Percentiles rank a stretch among this genome's conserved stretches.
Conservation (phyloP, 148 eudicot genomes). For the Pouteria glomerata region DNA sequence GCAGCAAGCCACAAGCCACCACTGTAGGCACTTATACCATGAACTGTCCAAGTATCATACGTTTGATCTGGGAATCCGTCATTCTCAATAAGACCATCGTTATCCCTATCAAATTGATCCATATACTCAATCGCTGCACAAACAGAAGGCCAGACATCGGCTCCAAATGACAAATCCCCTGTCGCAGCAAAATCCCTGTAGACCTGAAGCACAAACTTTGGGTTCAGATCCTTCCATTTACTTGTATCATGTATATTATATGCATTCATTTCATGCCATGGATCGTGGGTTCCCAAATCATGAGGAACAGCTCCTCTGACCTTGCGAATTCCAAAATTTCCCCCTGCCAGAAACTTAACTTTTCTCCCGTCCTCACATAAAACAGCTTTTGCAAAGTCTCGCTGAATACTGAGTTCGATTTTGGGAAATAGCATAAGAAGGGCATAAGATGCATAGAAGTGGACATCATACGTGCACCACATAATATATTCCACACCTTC, state of each 20-base stretch:
- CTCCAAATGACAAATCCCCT: conserved; percentile 86
- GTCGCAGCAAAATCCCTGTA: conserved; percentile 92
- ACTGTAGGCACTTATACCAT: conserved; percentile 95
- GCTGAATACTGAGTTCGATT: conserved; percentile 93
- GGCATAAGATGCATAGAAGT: conserved; percentile 97
- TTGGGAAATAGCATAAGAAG: conserved; percentile 91
- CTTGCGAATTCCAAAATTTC: conserved; percentile 89
- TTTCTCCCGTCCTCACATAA: conserved; percentile 77
- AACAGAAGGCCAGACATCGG: conserved; percentile 96
- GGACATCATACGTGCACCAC: conserved; percentile 99
- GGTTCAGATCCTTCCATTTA: conserved; percentile 96
- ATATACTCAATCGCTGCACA: conserved; percentile 95
- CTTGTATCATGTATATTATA: conserved; percentile 98
- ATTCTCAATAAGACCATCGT: conserved; percentile 86
- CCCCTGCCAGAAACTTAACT: conserved; percentile 85
- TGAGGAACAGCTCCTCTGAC: conserved; percentile 94
- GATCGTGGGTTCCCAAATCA: conserved; percentile 97
- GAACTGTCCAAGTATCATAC: conserved; percentile 98
- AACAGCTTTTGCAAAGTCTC: conserved; percentile 96
- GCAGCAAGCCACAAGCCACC: conserved; percentile 97
- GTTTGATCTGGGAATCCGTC: conserved; percentile 99
- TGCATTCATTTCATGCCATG: conserved; percentile 99
- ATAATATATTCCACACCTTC: conserved; percentile 98
- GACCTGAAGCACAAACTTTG: conserved; percentile 97
- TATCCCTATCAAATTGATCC: conserved; percentile 91